Evolutionary conservation across 2,329 filamentous ascomycete species (phyloP).

Genomic region (Drechmeria coniospora): DNA sequence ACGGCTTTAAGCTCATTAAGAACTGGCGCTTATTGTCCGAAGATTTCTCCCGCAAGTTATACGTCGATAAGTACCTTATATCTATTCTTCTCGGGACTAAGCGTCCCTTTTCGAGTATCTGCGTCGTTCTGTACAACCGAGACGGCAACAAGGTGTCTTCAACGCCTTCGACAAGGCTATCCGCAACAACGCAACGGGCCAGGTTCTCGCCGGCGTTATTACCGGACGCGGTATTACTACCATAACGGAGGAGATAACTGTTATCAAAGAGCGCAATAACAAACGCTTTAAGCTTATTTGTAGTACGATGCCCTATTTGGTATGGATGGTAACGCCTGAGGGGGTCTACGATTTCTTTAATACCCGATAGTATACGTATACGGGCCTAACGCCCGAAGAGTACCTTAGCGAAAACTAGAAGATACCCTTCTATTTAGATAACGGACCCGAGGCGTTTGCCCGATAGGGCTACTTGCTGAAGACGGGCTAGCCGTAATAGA

Average conservation of each 20-base stretch:
- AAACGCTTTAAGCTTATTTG: constrained; percentile 61
- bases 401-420: constrained; percentile 49
- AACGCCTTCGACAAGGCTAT: constrained; percentile 55
- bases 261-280: constrained; percentile 56
- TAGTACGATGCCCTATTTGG: constrained; percentile 55
- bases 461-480: constrained; percentile 48
- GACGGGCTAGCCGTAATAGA: constrained; percentile 54
- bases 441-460: constrained; percentile 37
- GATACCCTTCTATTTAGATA: constrained; percentile 53
- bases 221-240: constrained; percentile 58
- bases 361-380: constrained; percentile 66
- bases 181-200: constrained; percentile 48
- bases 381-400: constrained; percentile 46
- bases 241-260: constrained; percentile 52
- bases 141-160: constrained; percentile 36
- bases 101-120: constrained; percentile 39
- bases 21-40: constrained; percentile 49
- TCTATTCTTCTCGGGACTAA: constrained; percentile 46
- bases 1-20: constrained; percentile 40
- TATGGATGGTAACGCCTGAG: constrained; percentile 57
- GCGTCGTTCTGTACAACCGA: constrained; percentile 47
- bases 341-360: constrained; percentile 61
- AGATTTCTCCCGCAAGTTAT: constrained; percentile 45
- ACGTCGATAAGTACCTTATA: constrained; percentile 50
- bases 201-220: constrained; percentile 59